Evolutionary conservation across 768 basidiomycete genomes (phyloP).

Genomic region (Daedalea quercina): DNA sequence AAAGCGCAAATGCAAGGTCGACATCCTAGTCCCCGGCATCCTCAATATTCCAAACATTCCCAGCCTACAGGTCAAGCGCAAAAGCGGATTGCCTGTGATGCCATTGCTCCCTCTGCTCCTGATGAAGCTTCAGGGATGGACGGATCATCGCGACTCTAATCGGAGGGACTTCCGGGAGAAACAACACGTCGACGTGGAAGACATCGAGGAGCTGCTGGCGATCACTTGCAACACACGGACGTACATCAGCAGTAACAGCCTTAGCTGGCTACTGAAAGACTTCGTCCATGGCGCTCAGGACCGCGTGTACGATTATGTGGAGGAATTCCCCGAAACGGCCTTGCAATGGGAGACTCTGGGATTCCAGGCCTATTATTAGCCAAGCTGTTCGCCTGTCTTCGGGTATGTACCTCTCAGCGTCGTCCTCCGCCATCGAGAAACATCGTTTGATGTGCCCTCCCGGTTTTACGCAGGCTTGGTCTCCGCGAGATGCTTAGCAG

Average conservation of each 20-base stretch:
- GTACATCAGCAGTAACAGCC: background rate
- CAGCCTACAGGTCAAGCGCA: slow-evolving; percentile 5
- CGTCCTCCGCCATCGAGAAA: too few species aligned
- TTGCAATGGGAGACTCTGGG: background rate
- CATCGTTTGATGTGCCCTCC: too few species aligned
- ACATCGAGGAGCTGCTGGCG: slow-evolving; percentile 31
- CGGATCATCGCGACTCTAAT: slow-evolving; percentile 21
- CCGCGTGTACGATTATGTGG: slow-evolving; percentile 5
- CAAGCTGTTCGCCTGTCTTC: too few species aligned
- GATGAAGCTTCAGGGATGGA: slow-evolving; percentile 27
- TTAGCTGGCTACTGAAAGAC: slow-evolving; percentile 9
- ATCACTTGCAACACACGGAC: slow-evolving; percentile 17
- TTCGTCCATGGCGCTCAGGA: slow-evolving; percentile 4
- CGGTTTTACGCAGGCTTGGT: too few species aligned
- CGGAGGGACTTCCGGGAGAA: slow-evolving; percentile 28
- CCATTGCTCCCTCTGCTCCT: slow-evolving; percentile 25
- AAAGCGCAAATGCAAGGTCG: slow-evolving; percentile 23
- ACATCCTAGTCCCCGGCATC: slow-evolving; percentile 25
- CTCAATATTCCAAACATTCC: slow-evolving; percentile 22
- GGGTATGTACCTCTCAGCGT: too few species aligned
- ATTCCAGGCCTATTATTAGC: background rate
- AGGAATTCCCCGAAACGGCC: background rate
- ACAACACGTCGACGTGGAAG: slow-evolving; percentile 30
- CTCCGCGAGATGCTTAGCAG: too few species aligned
- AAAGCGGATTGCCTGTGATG: slow-evolving; percentile 20